Conservation (phyloP, 1,139 yeast species). For the Nakaseomyces nivariensis region DNA sequence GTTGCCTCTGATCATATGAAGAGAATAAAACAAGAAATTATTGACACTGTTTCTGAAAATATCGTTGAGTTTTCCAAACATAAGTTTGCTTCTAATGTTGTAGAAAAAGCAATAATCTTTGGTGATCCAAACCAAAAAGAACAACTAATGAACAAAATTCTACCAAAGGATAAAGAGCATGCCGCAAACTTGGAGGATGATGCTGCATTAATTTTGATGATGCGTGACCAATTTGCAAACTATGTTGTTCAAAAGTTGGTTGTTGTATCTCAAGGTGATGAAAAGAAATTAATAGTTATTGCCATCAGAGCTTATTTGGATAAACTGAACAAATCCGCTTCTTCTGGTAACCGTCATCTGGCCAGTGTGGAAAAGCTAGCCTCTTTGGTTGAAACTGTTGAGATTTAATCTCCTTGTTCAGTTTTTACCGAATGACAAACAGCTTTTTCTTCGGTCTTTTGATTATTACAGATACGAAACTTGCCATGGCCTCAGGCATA, state of each 20-base stretch:
- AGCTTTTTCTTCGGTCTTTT: no score
- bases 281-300: constrained; percentile 50
- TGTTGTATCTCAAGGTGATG: constrained; percentile 64
- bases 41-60: constrained; percentile 42
- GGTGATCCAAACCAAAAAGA: constrained; percentile 58
- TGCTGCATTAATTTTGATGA: constrained; percentile 70
- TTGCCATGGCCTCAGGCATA: no score
- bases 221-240: constrained; percentile 96
- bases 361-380: constrained; percentile 80
- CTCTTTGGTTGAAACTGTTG: constrained; percentile 26
- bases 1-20: constrained; percentile 14
- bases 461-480: no score
- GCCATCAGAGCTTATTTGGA: constrained; percentile 48
- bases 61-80: constrained; percentile 82
- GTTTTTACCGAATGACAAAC: no score
- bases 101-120: constrained; percentile 80
- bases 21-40: constrained; percentile 42
- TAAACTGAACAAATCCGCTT: constrained; percentile 24
- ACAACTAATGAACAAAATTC: constrained; percentile 39
- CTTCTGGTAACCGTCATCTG: constrained; percentile 48
- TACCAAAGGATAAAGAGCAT: constrained; percentile 31
- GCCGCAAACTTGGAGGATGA: constrained; percentile 41
- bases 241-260: constrained; percentile 92
- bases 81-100: constrained; percentile 95
- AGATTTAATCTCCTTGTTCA: constrained; percentile 11